Evolutionary conservation across 2,329 filamentous ascomycete species (phyloP).

Genomic region (Beauveria varroae): DNA sequence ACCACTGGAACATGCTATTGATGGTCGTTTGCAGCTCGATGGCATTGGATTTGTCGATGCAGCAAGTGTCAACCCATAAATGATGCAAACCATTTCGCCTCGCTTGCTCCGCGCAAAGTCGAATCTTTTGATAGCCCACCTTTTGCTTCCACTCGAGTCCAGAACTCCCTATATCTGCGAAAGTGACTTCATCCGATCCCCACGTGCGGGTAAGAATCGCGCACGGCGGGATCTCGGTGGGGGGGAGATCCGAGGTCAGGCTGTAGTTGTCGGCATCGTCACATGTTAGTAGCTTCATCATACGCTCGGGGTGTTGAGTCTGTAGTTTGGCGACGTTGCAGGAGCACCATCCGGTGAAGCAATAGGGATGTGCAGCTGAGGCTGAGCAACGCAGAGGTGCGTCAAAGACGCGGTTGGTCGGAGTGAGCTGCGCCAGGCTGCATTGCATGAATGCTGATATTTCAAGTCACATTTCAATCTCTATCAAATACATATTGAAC

Average conservation of each 20-base stretch:
- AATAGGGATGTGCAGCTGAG: not conserved
- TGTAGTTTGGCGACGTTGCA: too few relatives aligned
- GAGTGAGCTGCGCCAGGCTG: not conserved
- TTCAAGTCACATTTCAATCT: too few relatives aligned
- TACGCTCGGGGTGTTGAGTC: too few relatives aligned
- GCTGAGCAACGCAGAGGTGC: not conserved
- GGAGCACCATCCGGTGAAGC: not conserved
- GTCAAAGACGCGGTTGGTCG: not conserved
- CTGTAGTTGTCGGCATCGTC: not conserved
- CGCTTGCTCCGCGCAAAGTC: constrained; percentile 15
- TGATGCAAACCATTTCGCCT: constrained; percentile 13
- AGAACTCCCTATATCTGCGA: constrained; percentile 16
- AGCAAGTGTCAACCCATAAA: constrained; percentile 25
- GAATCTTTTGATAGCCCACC: constrained; percentile 20
- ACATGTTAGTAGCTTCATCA: not conserved
- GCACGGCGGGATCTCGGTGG: constrained; percentile 17
- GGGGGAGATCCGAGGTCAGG: constrained; percentile 16
- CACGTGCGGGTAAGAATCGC: constrained; percentile 31
- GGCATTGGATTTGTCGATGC: constrained; percentile 12
- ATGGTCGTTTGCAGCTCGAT: constrained; percentile 1
- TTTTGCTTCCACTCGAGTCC: not conserved
- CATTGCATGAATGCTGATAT: too few relatives aligned
- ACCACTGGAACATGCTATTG: constrained; percentile 19
- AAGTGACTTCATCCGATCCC: constrained; percentile 22
- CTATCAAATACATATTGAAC: too few relatives aligned